Base-by-base conservation (phyloP, 225 moss, liverwort and hornwort species). In the Takakia lepidozioides region DNA sequence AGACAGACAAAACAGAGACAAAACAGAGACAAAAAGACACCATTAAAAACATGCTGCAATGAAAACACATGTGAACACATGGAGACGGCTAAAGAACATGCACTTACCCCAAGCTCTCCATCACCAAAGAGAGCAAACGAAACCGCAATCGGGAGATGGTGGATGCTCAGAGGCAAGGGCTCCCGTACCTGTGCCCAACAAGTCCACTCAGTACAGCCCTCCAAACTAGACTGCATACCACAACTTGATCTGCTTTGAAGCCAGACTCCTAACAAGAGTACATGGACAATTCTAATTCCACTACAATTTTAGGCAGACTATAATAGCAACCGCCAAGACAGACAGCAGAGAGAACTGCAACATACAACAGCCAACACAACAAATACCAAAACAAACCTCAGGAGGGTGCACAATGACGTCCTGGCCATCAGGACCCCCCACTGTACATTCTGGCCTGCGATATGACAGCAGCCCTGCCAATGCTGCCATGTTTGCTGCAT, bases 141-240 rank as follows among this genome's bases (percentile, higher is more conserved):
- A 46, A 88, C 74, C 25, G 92, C 83, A 46, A 92, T 83, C 8
- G 92, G 92, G 48, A 82, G 76, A 62, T 88, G 92, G 63, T 92
- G 92, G 49, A 92, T 72, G 40, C 79, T 87, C 24, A 92, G 68
- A 25, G 82, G 49, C 53, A 87, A 39, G 34, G 92, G 87, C 29
- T 88, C 87, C 61, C 78, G 80, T 43, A 77, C 77, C 84, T 92
- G 74, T 25, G n/a, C n/a, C n/a, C n/a, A n/a, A n/a, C n/a, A n/a
- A n/a, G n/a, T n/a, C n/a, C n/a, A n/a, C n/a, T n/a, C n/a, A n/a
- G n/a, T n/a, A n/a, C n/a, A n/a, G n/a, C n/a, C n/a, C n/a, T n/a
- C n/a, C n/a, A n/a, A n/a, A n/a, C n/a, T n/a, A n/a, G n/a, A n/a
- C n/a, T n/a, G n/a, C n/a, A n/a, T n/a, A n/a, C n/a, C n/a, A n/a